phyloP scores from a whole-genome alignment of 306 rosid genomes.

The Vigna angularis region DNA sequence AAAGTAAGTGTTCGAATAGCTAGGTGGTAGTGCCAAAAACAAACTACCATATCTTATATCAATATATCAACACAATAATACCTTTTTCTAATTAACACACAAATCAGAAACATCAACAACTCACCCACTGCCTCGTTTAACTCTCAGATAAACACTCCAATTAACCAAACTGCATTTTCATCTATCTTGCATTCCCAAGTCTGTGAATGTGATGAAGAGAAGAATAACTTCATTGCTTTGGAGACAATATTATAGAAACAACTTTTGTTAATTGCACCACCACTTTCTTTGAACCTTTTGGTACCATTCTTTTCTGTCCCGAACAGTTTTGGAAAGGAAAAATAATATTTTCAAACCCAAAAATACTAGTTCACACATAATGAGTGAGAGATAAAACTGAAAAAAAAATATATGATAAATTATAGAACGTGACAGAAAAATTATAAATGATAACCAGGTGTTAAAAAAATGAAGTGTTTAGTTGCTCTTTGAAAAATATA shows the following conservation, averaged over 20 bases:
- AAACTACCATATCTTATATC: neutral
- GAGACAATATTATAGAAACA: slow-evolving; percentile 13
- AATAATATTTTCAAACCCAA: too few relatives aligned
- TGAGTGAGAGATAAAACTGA: too few relatives aligned
- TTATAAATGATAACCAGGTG: neutral
- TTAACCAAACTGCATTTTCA: slow-evolving; percentile 20
- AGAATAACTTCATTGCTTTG: slow-evolving; percentile 1
- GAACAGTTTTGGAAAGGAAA: neutral
- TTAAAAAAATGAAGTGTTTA: neutral
- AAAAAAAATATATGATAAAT: too few relatives aligned
- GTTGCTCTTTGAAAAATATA: neutral
- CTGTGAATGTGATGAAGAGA: too few relatives aligned
- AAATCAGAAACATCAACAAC: neutral
- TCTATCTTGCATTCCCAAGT: neutral
- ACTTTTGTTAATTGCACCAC: neutral
- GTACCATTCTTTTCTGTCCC: neutral
- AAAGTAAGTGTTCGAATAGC: neutral
- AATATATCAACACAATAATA: neutral
- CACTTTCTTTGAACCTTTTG: neutral
- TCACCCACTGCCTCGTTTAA: neutral
- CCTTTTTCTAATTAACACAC: neutral
- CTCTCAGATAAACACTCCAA: neutral
- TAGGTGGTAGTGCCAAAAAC: neutral
- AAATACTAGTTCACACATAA: too few relatives aligned
- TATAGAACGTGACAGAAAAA: too few relatives aligned